Evolutionary conservation across 2,329 filamentous ascomycete species (phyloP).

Genomic region (Claviceps quebecensis): DNA sequence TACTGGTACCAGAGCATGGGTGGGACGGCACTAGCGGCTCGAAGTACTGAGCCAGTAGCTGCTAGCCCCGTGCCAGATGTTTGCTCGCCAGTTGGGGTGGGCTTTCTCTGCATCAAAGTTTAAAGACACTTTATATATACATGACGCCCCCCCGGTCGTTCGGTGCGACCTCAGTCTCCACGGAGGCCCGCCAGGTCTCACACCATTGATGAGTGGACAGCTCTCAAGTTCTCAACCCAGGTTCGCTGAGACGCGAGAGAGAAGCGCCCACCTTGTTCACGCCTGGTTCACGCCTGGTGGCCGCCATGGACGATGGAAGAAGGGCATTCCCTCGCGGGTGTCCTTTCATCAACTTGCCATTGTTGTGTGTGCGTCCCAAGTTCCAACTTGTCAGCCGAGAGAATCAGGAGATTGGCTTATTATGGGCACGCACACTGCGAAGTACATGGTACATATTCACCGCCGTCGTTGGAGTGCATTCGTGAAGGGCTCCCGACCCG

Average conservation of each 20-base stretch:
- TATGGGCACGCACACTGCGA: no score
- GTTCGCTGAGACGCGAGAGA: constrained; percentile 10
- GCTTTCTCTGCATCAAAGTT: constrained; percentile 5
- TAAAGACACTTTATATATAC: constrained; percentile 19
- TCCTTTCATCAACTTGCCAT: neutral
- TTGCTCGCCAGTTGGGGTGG: constrained; percentile 1
- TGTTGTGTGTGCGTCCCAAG: no score
- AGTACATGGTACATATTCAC: no score
- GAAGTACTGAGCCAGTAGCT: constrained; percentile 14
- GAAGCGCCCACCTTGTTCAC: constrained; percentile 10
- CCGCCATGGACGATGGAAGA: neutral
- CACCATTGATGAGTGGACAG: constrained; percentile 24
- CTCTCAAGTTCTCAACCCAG: constrained; percentile 21
- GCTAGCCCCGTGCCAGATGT: constrained; percentile 9
- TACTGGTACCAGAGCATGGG: constrained; percentile 21
- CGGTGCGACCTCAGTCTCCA: constrained; percentile 22
- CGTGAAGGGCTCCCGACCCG: no score
- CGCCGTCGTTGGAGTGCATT: no score
- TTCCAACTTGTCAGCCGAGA: no score
- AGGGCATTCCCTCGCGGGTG: neutral
- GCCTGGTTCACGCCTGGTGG: neutral
- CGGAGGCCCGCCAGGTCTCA: constrained; percentile 23
- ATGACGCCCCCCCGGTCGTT: constrained; percentile 16
- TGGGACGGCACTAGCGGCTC: constrained; percentile 20
- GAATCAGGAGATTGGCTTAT: no score